Base-by-base conservation (phyloP, 345 rosid genomes). In the Mangifera indica region DNA sequence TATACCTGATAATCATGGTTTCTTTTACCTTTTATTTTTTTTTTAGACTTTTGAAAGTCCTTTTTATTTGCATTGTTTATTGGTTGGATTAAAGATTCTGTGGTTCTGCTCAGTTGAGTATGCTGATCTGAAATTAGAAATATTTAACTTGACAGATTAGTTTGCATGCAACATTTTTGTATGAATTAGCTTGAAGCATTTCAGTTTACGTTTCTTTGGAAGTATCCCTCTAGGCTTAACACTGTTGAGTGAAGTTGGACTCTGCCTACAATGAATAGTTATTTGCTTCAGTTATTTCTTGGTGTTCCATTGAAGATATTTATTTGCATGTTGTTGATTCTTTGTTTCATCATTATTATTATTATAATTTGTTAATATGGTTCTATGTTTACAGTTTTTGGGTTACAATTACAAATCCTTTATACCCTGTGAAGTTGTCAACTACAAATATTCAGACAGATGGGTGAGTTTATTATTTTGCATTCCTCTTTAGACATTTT, bases 371-470 rank as follows among this genome's bases (percentile, higher is more conserved):
- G 32, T 29, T 45, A 54, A 63, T 56, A 10, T 78, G 66, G 25
- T 69, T 63, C 46, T 65, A 57, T 53, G 53, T 81, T 17, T 80
- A 51, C 89, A 96, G 98, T 63, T 96, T 93, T 78, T 91, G 82
- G 92, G 81, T 82, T 73, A 69, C 93, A n/a, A 64, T 87, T 75
- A 82, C 82, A 10, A 88, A 91, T 77, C 97, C 97, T 34, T 79
- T 95, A 42, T 67, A 40, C 72, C 89, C 99, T 70, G 89, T 84
- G 77, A 91, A 85, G 90, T 69, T 89, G 83, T 68, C 78, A 66
- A 54, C 84, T 60, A 67, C 88, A 10, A 80, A 61, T 80, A 72
- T 87, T 74, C 89, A 93, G 58, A 60, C 86, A 69, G 98, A 95
- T 77, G 97, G 93, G 98, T 92, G 75, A 82, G 92, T 83, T 60